Base-by-base conservation (phyloP, 768 basidiomycete genomes). In the Boletus coccyginus region DNA sequence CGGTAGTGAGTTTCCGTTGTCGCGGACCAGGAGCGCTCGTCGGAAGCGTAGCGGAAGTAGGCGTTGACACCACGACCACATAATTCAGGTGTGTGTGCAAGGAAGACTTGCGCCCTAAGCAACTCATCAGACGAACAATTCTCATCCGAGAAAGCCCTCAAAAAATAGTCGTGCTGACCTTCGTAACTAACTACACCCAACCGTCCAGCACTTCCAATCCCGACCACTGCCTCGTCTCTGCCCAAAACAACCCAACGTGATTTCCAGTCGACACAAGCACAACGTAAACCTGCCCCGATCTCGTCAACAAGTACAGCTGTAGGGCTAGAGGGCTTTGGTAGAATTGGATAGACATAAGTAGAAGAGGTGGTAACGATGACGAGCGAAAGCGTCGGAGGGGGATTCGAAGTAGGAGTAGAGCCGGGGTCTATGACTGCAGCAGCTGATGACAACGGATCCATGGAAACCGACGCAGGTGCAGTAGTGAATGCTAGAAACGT, bases 131-230 rank as follows among this genome's bases (percentile, higher is more conserved):
- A 38, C 5, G 13, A 8, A 39, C 7, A 3, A 16, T 24, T 29
- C 41, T 33, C 19, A 27, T 13, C 27, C 11, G 13, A 39, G 16
- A 19, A 19, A 4, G 24, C 12, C 24, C 2, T 16, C 6, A 21
- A 24, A 31, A 21, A 19, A 21, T 6, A 13, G 9, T 32, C n/a
- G 1, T 29, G 53, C 71, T 49, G 53, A 90, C 95, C 96, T 78
- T 98, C 97, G 65, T 94, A 93, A 1, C 94, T 94, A 67, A 86
- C 93, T 52, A 90, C 93, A 0, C 88, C 81, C 5, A 91, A 88
- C 56, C 94, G 76, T 5, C 90, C 92, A 17, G 94, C 91, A 0
- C 82, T 80, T 1, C 87, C 85, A 64, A 91, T 94, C 9, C 90
- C 77, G 63, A 95, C 95, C 24, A 98, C 86, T 5, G 94, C 95